Percentiles rank a stretch among this genome's conserved stretches.
phyloP scores from a whole-genome alignment of 768 basidiomycete genomes.

The Gelatoporia subvermispora region DNA sequence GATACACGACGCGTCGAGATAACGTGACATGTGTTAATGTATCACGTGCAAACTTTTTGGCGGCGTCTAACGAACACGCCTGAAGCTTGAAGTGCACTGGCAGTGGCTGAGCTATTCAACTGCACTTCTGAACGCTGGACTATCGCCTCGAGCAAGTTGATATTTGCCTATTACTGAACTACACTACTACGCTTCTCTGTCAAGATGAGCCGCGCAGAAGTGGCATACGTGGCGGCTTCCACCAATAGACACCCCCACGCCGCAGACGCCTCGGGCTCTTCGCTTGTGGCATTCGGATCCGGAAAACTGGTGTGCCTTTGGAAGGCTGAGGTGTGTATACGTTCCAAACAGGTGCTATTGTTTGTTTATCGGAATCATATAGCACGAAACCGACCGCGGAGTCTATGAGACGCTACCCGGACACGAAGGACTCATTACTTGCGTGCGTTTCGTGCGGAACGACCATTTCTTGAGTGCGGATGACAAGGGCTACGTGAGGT shows the following conservation, averaged over 20 bases:
- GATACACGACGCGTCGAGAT: too few species aligned
- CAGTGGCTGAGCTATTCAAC: too few species aligned
- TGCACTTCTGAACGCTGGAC: too few species aligned
- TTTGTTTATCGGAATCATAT: constrained; percentile 2
- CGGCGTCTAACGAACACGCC: too few species aligned
- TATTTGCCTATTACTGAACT: too few species aligned
- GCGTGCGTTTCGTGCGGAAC: constrained; percentile 59
- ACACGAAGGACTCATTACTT: constrained; percentile 71
- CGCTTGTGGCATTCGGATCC: constrained; percentile 53
- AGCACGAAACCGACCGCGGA: constrained; percentile 50
- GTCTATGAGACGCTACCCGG: constrained; percentile 69
- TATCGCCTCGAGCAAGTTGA: too few species aligned
- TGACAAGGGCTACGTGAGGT: constrained; percentile 59
- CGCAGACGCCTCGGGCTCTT: constrained; percentile 29
- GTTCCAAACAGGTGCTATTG: not conserved
- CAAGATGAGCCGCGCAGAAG: constrained; percentile 14
- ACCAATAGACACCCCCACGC: constrained; percentile 41
- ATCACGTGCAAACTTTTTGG: too few species aligned
- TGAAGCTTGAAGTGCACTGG: too few species aligned
- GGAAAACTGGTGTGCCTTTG: constrained; percentile 55
- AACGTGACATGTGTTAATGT: too few species aligned
- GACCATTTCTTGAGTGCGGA: constrained; percentile 66
- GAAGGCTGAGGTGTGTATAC: constrained; percentile 42
- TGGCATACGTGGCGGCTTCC: constrained; percentile 42
- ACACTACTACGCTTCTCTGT: not conserved